Percentiles rank a stretch among this genome's conserved stretches.
Evolutionary conservation across 169 alveolate species (phyloP).

Genomic region (Cryptosporidium bovis): DNA sequence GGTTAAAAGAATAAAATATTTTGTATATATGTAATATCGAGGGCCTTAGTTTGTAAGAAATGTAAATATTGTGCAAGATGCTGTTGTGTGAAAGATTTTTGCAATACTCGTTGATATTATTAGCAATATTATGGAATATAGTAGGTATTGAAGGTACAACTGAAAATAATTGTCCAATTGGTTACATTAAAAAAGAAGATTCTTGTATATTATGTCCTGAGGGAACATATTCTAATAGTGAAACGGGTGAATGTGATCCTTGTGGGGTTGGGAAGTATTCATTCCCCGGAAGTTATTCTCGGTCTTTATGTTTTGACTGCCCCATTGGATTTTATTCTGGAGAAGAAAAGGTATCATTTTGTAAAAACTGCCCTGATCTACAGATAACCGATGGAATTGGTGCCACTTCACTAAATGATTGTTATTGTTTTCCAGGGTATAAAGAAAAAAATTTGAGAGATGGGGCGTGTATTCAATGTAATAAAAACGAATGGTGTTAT

Average conservation of each 20-base stretch:
- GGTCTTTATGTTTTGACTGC: constrained; percentile 26
- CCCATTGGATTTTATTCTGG: constrained; percentile 43
- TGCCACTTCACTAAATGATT: constrained; percentile 14
- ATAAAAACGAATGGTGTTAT: constrained; percentile 53
- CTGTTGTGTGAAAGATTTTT: too few relatives aligned
- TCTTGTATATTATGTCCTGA: constrained; percentile 18
- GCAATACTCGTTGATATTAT: background rate
- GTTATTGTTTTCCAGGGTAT: constrained; percentile 64
- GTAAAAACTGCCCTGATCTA: constrained; percentile 31
- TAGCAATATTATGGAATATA: background rate
- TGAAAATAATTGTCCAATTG: constrained; percentile 34
- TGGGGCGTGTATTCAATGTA: constrained; percentile 40
- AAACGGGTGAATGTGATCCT: constrained; percentile 11
- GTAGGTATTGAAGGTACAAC: background rate
- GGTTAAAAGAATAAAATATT: background rate
- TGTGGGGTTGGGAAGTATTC: constrained; percentile 65
- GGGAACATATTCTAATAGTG: constrained; percentile 42
- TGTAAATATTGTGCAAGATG: too few relatives aligned
- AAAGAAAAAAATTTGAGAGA: constrained; percentile 23
- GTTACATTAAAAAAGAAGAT: constrained; percentile 18
- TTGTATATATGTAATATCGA: background rate
- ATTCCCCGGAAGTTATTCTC: constrained; percentile 58
- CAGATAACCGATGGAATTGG: constrained; percentile 16
- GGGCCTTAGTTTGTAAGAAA: too few relatives aligned
- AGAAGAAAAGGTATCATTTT: background rate